Conservation (phyloP, 768 basidiomycete genomes). For the Agaricus blazei region DNA sequence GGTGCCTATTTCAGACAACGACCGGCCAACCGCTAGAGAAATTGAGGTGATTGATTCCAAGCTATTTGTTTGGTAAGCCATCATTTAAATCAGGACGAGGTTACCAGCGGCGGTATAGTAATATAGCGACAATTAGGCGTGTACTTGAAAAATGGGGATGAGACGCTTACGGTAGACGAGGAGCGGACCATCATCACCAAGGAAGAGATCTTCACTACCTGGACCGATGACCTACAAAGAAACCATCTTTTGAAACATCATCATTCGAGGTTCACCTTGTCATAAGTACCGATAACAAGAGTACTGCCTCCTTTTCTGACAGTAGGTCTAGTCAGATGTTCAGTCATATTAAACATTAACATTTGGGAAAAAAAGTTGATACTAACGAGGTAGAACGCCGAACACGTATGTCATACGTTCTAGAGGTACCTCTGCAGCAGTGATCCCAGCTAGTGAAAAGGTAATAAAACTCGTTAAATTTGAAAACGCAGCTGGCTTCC, state of each 20-base stretch:
- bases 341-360: background rate
- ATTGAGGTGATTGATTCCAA: conserved; percentile 42
- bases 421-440: conserved; percentile 44
- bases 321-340: conserved; percentile 23
- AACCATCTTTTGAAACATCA: background rate
- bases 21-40: conserved; percentile 50
- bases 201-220: conserved; percentile 47
- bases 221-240: conserved; percentile 40
- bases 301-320: conserved; percentile 47
- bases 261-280: conserved; percentile 18
- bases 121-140: conserved; percentile 23
- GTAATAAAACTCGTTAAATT: conserved; percentile 43
- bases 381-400: conserved; percentile 41
- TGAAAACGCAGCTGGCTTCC: conserved; percentile 46
- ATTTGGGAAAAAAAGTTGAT: background rate
- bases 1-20: background rate
- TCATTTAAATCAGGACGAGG: conserved; percentile 22
- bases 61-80: conserved; percentile 15
- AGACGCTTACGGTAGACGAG: conserved; percentile 43
- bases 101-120: conserved; percentile 45
- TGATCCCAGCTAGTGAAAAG: conserved; percentile 53
- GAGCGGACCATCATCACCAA: conserved; percentile 39
- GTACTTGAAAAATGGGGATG: background rate
- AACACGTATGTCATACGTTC: conserved; percentile 59
- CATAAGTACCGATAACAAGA: conserved; percentile 41